Percentiles rank a stretch among this genome's conserved stretches.
Evolutionary conservation across 129 eudicot genomes (phyloP).

Genomic region (Sambucus nigra): DNA sequence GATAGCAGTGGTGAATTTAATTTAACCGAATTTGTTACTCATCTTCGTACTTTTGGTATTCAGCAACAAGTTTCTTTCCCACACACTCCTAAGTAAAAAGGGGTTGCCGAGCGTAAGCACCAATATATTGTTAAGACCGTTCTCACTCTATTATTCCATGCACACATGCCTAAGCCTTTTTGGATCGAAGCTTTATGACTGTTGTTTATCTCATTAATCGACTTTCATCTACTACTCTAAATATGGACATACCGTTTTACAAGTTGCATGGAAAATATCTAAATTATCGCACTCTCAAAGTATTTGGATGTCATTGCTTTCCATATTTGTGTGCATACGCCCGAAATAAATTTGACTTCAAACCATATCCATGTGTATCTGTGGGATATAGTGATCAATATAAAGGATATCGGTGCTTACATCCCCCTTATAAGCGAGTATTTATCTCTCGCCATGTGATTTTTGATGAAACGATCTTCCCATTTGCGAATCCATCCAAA

Average conservation of each 20-base stretch:
- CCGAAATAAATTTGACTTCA: background rate
- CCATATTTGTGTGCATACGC: background rate
- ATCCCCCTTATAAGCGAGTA: no score
- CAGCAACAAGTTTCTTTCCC: slow-evolving; percentile 2
- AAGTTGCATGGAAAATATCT: background rate
- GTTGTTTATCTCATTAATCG: background rate
- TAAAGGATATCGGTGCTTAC: no score
- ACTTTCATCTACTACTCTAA: background rate
- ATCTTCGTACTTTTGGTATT: background rate
- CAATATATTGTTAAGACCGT: slow-evolving; percentile 8
- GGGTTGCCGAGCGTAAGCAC: background rate
- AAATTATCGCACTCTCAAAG: background rate
- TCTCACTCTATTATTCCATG: background rate
- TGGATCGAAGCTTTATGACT: background rate
- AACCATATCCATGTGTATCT: no score
- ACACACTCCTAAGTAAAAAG: slow-evolving; percentile 7
- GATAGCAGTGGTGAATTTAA: no score
- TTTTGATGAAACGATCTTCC: no score
- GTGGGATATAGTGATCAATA: no score
- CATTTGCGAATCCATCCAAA: no score
- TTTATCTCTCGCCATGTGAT: no score
- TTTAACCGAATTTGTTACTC: background rate
- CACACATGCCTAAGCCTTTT: background rate
- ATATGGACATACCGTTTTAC: background rate
- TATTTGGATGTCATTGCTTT: background rate